A percentile compares a stretch with the other conserved stretches of the same genome.
phyloP scores from a whole-genome alignment of 495 filamentous ascomycete genomes.

The Bacidia rubella region DNA sequence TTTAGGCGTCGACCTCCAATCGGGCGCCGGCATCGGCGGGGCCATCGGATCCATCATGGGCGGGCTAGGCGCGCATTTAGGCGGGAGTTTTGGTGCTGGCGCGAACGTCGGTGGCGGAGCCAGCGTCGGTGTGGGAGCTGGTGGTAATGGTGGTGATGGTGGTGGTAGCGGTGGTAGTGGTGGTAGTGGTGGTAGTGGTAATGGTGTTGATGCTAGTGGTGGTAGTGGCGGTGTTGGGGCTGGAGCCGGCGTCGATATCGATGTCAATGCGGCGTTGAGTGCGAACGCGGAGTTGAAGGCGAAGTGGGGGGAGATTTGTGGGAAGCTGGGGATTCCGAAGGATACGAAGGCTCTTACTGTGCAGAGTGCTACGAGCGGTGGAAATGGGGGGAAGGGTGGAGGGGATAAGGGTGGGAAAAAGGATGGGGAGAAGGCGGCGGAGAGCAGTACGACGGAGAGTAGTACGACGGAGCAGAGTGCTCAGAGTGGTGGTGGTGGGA shows the following conservation, averaged over 20 bases:
- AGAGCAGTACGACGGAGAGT: neutral
- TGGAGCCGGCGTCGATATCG: neutral
- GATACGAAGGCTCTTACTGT: neutral
- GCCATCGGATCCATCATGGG: neutral
- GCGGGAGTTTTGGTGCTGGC: no score
- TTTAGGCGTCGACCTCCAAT: neutral
- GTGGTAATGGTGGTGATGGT: neutral
- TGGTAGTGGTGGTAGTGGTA: neutral
- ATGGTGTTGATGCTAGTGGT: neutral
- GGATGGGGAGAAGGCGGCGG: conserved; percentile 1
- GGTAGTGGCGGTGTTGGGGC: neutral
- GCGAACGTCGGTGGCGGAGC: neutral
- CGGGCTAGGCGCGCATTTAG: no score
- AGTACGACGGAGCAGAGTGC: neutral
- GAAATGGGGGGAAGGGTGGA: neutral
- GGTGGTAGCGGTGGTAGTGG: neutral
- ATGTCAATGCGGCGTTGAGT: neutral
- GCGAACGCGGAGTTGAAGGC: neutral
- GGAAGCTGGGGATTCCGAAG: neutral
- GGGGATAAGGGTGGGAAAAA: neutral
- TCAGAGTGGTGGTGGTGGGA: neutral
- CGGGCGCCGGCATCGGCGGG: neutral
- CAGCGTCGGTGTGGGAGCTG: neutral
- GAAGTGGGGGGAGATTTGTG: neutral
- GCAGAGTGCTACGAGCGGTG: neutral